phyloP scores from a whole-genome alignment of 2,329 filamentous ascomycete species.

The Ascochyta clinopodiicola region DNA sequence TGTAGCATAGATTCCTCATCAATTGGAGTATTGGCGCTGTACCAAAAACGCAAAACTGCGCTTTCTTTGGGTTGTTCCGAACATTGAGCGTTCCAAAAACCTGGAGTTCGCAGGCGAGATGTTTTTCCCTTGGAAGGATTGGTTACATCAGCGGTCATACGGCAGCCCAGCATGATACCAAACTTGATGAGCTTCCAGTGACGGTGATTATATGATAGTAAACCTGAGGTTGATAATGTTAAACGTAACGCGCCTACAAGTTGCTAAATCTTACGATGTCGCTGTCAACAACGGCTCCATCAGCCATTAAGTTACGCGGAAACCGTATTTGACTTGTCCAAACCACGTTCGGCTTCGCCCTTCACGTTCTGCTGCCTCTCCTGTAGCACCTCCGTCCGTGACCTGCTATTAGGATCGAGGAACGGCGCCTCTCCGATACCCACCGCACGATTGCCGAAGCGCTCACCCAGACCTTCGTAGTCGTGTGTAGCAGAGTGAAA shows the following conservation, averaged over 20 bases:
- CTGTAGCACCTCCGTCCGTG: conserved; percentile 31
- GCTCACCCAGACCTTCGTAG: neutral
- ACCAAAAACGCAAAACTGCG: too few species aligned
- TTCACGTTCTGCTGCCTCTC: conserved; percentile 1
- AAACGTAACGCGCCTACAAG: too few species aligned
- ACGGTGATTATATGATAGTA: too few species aligned
- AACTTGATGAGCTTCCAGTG: too few species aligned
- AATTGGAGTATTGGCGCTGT: too few species aligned
- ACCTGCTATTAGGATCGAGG: conserved; percentile 5
- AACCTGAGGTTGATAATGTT: neutral
- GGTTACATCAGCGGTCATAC: too few species aligned
- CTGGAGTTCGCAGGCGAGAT: too few species aligned
- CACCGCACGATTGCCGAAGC: neutral
- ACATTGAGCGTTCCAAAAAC: too few species aligned
- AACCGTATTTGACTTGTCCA: neutral
- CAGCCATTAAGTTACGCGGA: neutral
- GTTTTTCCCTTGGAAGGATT: too few species aligned
- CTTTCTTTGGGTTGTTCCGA: too few species aligned
- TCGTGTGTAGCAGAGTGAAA: conserved; percentile 28
- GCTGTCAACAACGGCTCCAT: neutral
- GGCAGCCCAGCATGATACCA: too few species aligned
- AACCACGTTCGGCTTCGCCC: neutral
- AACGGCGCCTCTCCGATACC: neutral
- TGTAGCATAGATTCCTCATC: too few species aligned
- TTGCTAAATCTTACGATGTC: neutral